A percentile compares a stretch with the other conserved stretches of the same genome.
These are phyloP conservation scores for Coprinellus aureogranulatus DNA, from an alignment of 768 basidiomycete genomes.

Conservation along the genomic window DNA sequence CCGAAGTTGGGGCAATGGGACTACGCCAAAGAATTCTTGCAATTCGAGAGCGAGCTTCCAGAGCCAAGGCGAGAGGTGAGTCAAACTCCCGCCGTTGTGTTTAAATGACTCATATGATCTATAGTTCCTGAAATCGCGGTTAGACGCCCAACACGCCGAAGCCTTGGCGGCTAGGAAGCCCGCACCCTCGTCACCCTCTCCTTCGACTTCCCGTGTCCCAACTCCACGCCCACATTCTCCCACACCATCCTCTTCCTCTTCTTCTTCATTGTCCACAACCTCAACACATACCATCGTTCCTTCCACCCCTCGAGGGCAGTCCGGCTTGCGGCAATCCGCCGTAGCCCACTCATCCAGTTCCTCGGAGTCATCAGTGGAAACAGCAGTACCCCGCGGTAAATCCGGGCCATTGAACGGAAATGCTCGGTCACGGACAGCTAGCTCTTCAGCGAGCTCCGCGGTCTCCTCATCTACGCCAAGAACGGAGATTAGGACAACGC, in stretches of 20 bases:
- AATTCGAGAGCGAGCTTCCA: slow-evolving; percentile 67
- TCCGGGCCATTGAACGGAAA: slow-evolving; percentile 11
- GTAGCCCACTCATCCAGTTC: slow-evolving; percentile 31
- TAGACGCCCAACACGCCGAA: slow-evolving; percentile 41
- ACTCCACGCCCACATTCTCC: slow-evolving; percentile 45
- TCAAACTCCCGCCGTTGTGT: slow-evolving; percentile 7
- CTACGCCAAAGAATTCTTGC: slow-evolving; percentile 72
- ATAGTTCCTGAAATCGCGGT: slow-evolving; percentile 37
- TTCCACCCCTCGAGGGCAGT: slow-evolving; percentile 32
- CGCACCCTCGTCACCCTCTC: slow-evolving; percentile 17
- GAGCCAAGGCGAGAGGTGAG: slow-evolving; percentile 51
- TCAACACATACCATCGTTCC: slow-evolving; percentile 75
- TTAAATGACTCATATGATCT: slow-evolving; percentile 8
- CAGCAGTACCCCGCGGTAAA: slow-evolving; percentile 19
- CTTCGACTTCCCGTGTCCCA: slow-evolving; percentile 25
- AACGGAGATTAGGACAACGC: slow-evolving; percentile 23
- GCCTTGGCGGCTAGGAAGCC: slow-evolving; percentile 32
- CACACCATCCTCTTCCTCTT: slow-evolving; percentile 55
- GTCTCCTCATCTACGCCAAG: slow-evolving; percentile 19
- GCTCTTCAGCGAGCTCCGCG: slow-evolving; percentile 14
- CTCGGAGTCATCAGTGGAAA: slow-evolving; percentile 37
- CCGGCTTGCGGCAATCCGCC: slow-evolving; percentile 22
- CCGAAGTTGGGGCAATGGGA: slow-evolving; percentile 78
- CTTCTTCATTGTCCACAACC: slow-evolving; percentile 67
- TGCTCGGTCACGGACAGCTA: slow-evolving; percentile 19